Percentiles rank a stretch among this genome's conserved stretches.
These are phyloP conservation scores for Quercus suber DNA, from an alignment of 306 rosid genomes.

Conservation along the genomic window DNA sequence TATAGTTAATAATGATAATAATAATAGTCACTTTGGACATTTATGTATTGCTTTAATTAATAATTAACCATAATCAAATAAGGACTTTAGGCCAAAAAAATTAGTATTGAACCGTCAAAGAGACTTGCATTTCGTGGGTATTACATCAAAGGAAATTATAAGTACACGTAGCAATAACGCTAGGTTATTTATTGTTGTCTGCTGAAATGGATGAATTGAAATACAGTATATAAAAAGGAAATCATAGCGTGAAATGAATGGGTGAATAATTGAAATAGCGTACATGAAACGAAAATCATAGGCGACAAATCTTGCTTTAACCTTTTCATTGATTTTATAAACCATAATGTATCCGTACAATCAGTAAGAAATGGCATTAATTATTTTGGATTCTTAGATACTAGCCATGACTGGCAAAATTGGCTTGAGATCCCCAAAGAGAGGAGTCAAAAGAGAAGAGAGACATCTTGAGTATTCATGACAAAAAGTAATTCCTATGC, in stretches of 20 bases:
- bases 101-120: too few species aligned
- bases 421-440: conserved; percentile 21
- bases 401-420: conserved; percentile 3
- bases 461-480: conserved; percentile 56
- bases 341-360: conserved; percentile 14
- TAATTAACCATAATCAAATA: too few species aligned
- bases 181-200: neutral
- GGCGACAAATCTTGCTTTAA: neutral
- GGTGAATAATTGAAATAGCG: neutral
- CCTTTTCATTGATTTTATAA: conserved; percentile 28
- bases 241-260: neutral
- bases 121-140: too few species aligned
- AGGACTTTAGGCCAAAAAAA: too few species aligned
- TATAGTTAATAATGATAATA: too few species aligned
- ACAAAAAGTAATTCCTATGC: conserved; percentile 39
- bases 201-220: neutral
- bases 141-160: neutral
- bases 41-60: too few species aligned
- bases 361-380: conserved; percentile 28
- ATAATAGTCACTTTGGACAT: too few species aligned
- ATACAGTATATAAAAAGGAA: neutral
- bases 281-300: neutral
- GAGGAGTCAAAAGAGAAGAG: conserved; percentile 65
- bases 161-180: neutral
- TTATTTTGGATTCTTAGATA: conserved; percentile 13